Conservation (phyloP, 1,284 basidiomycete genomes). For the Spongiforma sp. region DNA sequence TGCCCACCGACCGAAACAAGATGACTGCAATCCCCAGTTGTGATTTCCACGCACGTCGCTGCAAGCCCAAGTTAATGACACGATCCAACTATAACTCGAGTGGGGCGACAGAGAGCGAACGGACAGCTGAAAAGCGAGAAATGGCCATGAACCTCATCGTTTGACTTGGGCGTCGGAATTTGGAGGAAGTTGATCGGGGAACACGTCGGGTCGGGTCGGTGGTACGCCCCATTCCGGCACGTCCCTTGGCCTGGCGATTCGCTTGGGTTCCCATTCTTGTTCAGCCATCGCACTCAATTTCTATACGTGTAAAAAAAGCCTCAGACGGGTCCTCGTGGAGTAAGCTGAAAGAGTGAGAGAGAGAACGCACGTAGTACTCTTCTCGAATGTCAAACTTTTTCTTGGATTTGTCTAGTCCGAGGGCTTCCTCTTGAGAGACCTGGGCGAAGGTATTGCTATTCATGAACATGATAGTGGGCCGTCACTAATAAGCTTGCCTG, state of each 20-base stretch:
- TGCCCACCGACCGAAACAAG: no score
- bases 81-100: no score
- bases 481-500: slow-evolving; percentile 60
- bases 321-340: slow-evolving; percentile 2
- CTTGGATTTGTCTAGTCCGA: slow-evolving; percentile 79
- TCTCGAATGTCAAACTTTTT: slow-evolving; percentile 93
- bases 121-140: no score
- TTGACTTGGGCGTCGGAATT: slow-evolving; percentile 1
- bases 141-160: no score
- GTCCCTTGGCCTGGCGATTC: slow-evolving; percentile 83
- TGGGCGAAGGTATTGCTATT: no score
- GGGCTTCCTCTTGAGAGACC: slow-evolving; percentile 84
- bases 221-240: slow-evolving; percentile 90
- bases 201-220: slow-evolving; percentile 45
- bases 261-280: slow-evolving; percentile 88
- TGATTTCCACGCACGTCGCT: no score
- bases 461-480: neutral
- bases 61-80: no score
- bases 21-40: no score
- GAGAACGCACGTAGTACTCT: slow-evolving; percentile 88
- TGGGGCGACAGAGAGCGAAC: no score
- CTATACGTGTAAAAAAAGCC: slow-evolving; percentile 47
- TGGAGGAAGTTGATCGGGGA: slow-evolving; percentile 29
- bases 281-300: slow-evolving; percentile 64
- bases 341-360: neutral